phyloP scores from a whole-genome alignment of 306 rosid species.

The Adenanthera pavonina region DNA sequence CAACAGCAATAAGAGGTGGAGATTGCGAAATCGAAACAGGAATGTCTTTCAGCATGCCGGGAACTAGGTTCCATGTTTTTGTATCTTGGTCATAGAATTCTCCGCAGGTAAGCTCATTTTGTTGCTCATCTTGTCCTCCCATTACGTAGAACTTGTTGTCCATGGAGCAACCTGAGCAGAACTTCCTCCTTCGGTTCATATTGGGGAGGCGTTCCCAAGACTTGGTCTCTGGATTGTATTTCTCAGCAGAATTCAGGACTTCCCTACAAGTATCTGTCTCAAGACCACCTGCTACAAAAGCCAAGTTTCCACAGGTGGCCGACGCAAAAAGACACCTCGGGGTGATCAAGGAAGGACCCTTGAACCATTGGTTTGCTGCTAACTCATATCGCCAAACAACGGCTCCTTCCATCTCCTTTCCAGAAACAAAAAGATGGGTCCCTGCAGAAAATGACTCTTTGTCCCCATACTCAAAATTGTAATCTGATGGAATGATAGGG shows the following conservation, averaged over 20 bases:
- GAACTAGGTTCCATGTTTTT: constrained; percentile 65
- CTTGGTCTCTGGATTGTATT: constrained; percentile 55
- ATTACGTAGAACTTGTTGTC: constrained; percentile 72
- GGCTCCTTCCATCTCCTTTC: constrained; percentile 63
- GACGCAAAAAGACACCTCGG: constrained; percentile 84
- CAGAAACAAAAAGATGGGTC: constrained; percentile 74
- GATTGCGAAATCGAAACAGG: constrained; percentile 41
- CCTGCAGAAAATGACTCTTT: constrained; percentile 86
- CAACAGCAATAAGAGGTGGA: constrained; percentile 83
- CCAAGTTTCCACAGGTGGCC: constrained; percentile 66
- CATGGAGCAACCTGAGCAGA: constrained; percentile 84
- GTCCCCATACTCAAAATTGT: constrained; percentile 54
- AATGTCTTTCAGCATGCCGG: constrained; percentile 56
- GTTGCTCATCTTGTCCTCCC: constrained; percentile 70
- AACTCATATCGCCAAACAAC: constrained; percentile 69
- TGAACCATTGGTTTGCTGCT: constrained; percentile 59
- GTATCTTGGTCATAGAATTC: constrained; percentile 65
- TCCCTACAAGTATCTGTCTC: constrained; percentile 43
- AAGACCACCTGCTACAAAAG: constrained; percentile 79
- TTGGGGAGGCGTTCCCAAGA: constrained; percentile 70
- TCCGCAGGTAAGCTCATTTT: constrained; percentile 59
- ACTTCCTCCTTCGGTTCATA: constrained; percentile 60
- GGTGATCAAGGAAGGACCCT: constrained; percentile 73
- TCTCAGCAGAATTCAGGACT: constrained; percentile 66
- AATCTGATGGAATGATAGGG: constrained; percentile 65